Evolutionary conservation across 2,329 filamentous ascomycete species (phyloP), one percentile per base, ranked within the genome.

Genomic region (Aspergillus felis): DNA sequence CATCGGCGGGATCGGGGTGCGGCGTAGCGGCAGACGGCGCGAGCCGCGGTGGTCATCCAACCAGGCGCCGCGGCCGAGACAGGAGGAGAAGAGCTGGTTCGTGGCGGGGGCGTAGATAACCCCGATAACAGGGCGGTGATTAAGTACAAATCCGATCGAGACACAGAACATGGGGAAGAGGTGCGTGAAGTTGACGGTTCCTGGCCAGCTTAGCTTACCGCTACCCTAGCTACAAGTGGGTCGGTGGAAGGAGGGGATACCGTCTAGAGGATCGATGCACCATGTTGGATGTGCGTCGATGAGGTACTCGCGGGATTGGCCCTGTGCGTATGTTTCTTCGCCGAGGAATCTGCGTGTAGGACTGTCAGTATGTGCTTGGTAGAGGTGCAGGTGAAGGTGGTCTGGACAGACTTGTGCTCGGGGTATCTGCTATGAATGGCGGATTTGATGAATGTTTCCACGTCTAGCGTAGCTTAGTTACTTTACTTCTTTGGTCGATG

Each of bases 121-220:
- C 22, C 89, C 89, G 52, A 92, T 83, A 2, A 87, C 72, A 2
- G 89, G 87, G 28, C 78, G 72, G 6, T 82, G n/a, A n/a, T n/a
- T n/a, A n/a, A n/a, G n/a, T n/a, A n/a, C n/a, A n/a, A n/a, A n/a
- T n/a, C 81, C 88, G 66, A 92, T 91, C 38, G 87, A 90, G 47
- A 92, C 86, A 72, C 89, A 92, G 75, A 90, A 91, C 86, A 91
- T 90, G 57, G 88, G 88, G 68, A 90, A 91, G 5, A 90, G 81
- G 71, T 92, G 89, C 29, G 88, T 90, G 75, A 89, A 92, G 78
- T 92, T 92, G 58, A 92, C 88, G 3, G 89, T 92, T 47, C 82
- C 79, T 81, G 51, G 20, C 17, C 47, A 4, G 20, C 8, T 10
- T 12, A 17, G 41, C 42, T 35, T 35, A 35, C 12, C 10, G 14